Conservation (phyloP, 2,329 filamentous ascomycete genomes). For the Calonectria hongkongensis region DNA sequence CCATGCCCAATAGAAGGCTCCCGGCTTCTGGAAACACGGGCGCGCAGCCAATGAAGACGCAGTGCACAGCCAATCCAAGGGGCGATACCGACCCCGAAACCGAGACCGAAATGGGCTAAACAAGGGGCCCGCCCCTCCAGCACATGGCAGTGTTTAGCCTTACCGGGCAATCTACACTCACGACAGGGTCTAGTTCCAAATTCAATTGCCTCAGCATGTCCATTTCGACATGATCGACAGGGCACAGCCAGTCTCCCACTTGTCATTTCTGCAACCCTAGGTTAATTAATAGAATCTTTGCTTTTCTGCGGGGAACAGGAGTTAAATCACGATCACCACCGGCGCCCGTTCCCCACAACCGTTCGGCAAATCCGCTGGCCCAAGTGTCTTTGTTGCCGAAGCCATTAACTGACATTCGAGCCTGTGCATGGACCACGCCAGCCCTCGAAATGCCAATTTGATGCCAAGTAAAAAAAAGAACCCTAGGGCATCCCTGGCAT, state of each 20-base stretch:
- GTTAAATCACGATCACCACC: not conserved
- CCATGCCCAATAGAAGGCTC: not conserved
- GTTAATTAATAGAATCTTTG: conserved; percentile 1
- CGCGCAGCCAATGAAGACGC: not conserved
- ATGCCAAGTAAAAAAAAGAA: not conserved
- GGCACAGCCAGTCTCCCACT: not conserved
- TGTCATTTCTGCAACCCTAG: not conserved
- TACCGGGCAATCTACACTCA: conserved; percentile 14
- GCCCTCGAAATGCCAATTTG: not conserved
- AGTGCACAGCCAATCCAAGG: conserved; percentile 25
- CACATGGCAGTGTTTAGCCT: not conserved
- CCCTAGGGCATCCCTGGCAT: conserved; percentile 5
- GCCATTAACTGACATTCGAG: not conserved
- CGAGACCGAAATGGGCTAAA: conserved; percentile 28
- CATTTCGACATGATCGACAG: conserved; percentile 3
- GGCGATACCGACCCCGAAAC: conserved; percentile 23
- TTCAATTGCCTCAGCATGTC: conserved; percentile 7
- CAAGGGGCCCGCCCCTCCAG: not conserved
- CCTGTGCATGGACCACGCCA: not conserved
- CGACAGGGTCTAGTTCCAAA: not conserved
- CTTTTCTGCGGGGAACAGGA: not conserved
- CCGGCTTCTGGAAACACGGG: conserved; percentile 7
- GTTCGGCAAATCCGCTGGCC: conserved; percentile 3
- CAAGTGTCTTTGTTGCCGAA: not conserved
- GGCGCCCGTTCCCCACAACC: not conserved